Percentiles rank a stretch among this genome's conserved stretches.
Evolutionary conservation across 2,329 filamentous ascomycete genomes (phyloP).

Genomic region (Trichophyton schoenleinii): DNA sequence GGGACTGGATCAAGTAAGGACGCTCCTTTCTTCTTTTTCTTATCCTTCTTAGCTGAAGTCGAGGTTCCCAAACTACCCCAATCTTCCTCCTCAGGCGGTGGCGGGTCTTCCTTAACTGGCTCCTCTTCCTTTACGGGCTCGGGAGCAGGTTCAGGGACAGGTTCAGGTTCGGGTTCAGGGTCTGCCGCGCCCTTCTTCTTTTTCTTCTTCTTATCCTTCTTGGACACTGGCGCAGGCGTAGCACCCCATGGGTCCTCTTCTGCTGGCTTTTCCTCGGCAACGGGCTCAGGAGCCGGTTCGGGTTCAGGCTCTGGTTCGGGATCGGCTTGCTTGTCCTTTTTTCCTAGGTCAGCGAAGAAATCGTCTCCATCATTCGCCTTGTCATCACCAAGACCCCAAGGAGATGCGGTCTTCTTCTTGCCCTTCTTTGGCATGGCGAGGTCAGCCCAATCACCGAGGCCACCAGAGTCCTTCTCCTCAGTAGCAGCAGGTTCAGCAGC

Average conservation of each 20-base stretch:
- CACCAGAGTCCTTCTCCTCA: slow-evolving; percentile 32
- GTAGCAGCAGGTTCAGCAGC: neutral
- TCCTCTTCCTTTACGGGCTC: slow-evolving; percentile 6
- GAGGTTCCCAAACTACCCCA: neutral
- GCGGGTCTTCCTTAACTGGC: neutral
- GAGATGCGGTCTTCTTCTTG: slow-evolving; percentile 21
- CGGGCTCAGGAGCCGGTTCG: slow-evolving; percentile 21
- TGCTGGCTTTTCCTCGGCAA: slow-evolving; percentile 27
- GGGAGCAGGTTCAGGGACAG: neutral
- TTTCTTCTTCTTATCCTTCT: slow-evolving; percentile 23
- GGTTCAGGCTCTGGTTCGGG: slow-evolving; percentile 13
- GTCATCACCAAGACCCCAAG: neutral
- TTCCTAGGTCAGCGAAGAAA: slow-evolving; percentile 26
- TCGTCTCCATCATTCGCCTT: slow-evolving; percentile 22
- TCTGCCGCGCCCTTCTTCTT: slow-evolving; percentile 17
- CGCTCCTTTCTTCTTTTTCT: slow-evolving; percentile 8
- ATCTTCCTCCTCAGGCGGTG: neutral
- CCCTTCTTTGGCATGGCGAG: slow-evolving; percentile 43
- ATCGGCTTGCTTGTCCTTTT: slow-evolving; percentile 38
- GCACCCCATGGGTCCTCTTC: slow-evolving; percentile 10
- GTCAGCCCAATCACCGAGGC: slow-evolving; percentile 29
- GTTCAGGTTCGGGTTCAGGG: slow-evolving; percentile 3
- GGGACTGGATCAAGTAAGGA: neutral
- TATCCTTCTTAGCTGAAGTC: slow-evolving; percentile 5
- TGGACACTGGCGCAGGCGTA: neutral